Evolutionary conservation across 257 asterid species (phyloP).

Genomic region (Coffea canephora): DNA sequence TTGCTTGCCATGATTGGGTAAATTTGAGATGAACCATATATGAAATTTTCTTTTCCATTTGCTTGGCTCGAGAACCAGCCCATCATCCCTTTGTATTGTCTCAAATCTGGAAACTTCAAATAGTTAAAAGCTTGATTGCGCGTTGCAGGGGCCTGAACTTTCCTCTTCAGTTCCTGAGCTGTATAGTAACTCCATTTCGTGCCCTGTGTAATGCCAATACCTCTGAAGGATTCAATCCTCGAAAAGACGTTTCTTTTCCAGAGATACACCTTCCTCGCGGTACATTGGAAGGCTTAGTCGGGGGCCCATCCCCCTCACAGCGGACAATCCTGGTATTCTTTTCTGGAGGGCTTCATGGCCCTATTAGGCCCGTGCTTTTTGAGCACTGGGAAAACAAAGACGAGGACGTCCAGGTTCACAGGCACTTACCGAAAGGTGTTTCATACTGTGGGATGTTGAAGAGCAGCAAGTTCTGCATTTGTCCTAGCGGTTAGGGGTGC

Average conservation of each 20-base stretch:
- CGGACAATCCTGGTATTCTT: conserved; percentile 30
- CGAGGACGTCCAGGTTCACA: conserved; percentile 55
- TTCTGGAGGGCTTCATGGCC: conserved; percentile 83
- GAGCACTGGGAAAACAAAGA: conserved; percentile 74
- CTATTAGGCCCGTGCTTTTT: conserved; percentile 71
- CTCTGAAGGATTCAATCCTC: conserved; percentile 30
- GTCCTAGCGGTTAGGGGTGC: no score
- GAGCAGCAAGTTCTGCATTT: conserved; percentile 65
- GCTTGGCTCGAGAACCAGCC: neutral
- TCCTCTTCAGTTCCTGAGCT: conserved; percentile 30
- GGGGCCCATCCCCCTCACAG: conserved; percentile 36
- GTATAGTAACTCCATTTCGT: conserved; percentile 29
- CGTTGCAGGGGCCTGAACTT: conserved; percentile 37
- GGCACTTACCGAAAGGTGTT: conserved; percentile 53
- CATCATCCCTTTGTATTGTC: neutral
- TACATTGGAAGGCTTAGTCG: conserved; percentile 25
- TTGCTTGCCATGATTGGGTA: conserved; percentile 92
- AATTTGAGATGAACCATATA: neutral
- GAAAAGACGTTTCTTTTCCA: conserved; percentile 34
- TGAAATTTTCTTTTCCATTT: neutral
- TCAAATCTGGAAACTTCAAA: neutral
- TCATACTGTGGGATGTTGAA: conserved; percentile 76
- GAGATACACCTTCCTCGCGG: conserved; percentile 33
- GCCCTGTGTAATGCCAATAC: conserved; percentile 37
- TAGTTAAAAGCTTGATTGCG: neutral